Evolutionary conservation across 2,329 filamentous ascomycete genomes (phyloP), one percentile per base, ranked within the genome.

Genomic region (Alternaria dauci): DNA sequence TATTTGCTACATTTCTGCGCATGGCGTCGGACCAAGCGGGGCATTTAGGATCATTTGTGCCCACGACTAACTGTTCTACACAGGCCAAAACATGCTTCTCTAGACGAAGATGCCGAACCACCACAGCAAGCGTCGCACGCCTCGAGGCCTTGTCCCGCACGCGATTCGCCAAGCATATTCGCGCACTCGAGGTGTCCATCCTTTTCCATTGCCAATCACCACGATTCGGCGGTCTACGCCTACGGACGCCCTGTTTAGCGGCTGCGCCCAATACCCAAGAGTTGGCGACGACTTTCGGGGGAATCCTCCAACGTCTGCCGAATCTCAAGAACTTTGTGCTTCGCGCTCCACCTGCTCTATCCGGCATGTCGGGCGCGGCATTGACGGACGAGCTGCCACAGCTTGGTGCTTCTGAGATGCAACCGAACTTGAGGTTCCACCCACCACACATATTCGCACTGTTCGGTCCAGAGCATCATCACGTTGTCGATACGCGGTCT

Each of bases 101-200:
- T 5, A 23, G 28, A 9, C 43, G 20, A 16, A 26, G 38, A 25
- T 61, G 48, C 12, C 47, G 38, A 58, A 32, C 42, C 5, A 61
- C 58, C 23, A 25, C 38, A 1, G 43, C 20, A 12, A 47, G 48
- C 11, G 25, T 53, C 18, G 20, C 16, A n/a, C 18, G 23, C 18
- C 52, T 62, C 39, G 32, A 47, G 20, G 26, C 12, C 23, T 26
- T 63, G 30, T 34, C 48, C n/a, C 20, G 7, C 26, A 39, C 50
- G 14, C 61, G 53, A 16, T 58, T 63, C 11, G 39, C 46, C 7
- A 32, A 47, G 12, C 41, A 47, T 18, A 39, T 61, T 8, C 50
- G 20, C 28, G 34, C 53, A 18, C 25, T 63, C 9, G 50, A 54
- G 4, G 32, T 63, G n/a, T 23, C 28, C 16, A 36, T 28, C 2